Base-by-base conservation (phyloP, 2,329 filamentous ascomycete genomes). In the Pseudogymnoascus sp. region DNA sequence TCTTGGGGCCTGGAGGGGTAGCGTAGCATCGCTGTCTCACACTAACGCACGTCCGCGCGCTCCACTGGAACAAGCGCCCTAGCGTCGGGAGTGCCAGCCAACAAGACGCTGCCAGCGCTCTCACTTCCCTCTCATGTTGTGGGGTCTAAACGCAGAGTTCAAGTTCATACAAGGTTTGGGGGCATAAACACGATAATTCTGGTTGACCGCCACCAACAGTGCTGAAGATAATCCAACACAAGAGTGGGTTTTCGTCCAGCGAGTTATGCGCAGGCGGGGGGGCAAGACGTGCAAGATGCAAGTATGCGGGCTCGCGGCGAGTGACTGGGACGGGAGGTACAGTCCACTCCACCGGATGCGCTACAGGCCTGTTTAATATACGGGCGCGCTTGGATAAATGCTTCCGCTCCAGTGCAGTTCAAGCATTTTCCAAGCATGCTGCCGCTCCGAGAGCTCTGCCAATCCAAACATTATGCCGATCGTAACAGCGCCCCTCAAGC, bases 41-140 rank as follows among this genome's bases (percentile, higher is more conserved):
- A 54, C 47, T 54, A 54, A 54, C 47, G 47, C 47, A 54, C 47
- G 47, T 18, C 47, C 47, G 47, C 47, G 47, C 47, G 47, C n/a
- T 54, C 47, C 47, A 54, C 28, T 54, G 16, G 28, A 54, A 54
- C 47, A 54, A 34, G 28, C 47, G 47, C 47, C 47, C 8, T 54
- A 54, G 47, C 47, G 47, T 54, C 47, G 47, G 47, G 20, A 32
- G 9, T 32, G 28, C n/a, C 47, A 54, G 28, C 47, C 47, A 54
- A 54, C 47, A 34, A 54, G 16, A 54, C n/a, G 25, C 7, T 54
- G 47, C 47, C 47, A 54, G 28, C 47, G 28, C 16, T 54, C 16
- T 54, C 47, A 32, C n/a, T n/a, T 32, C 20, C n/a, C 4, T 11
- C 25, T 54, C n/a, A 7, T 54, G 28, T 54, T 28, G 47, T 54